phyloP scores from a whole-genome alignment of 768 basidiomycete species.

The Cystofilobasidium macerans region DNA sequence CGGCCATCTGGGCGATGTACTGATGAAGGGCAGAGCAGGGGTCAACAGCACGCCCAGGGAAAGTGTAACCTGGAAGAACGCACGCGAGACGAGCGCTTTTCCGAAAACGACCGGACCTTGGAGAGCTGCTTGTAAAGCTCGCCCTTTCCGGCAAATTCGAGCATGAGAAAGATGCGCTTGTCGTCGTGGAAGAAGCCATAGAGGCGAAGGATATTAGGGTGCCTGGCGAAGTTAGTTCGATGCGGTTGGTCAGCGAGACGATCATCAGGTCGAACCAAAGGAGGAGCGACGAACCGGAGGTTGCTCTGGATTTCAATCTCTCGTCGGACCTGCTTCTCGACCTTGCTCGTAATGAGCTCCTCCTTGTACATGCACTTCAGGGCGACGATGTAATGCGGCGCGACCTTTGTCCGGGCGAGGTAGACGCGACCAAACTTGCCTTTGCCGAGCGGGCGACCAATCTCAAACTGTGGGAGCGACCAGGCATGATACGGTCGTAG shows the following conservation, averaged over 20 bases:
- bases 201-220: conserved; percentile 84
- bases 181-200: conserved; percentile 98
- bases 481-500: conserved; percentile 46
- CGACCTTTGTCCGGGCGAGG: conserved; percentile 84
- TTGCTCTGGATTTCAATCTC: conserved; percentile 99
- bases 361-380: conserved; percentile 95
- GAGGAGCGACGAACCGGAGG: conserved; percentile 43
- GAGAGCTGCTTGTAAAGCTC: conserved; percentile 93
- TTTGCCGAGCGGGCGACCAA: conserved; percentile 92
- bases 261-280: background rate
- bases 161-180: conserved; percentile 93
- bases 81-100: conserved; percentile 62
- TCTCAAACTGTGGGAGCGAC: conserved; percentile 76
- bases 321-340: conserved; percentile 92
- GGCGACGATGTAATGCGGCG: conserved; percentile 85
- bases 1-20: conserved; percentile 97
- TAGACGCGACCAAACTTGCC: conserved; percentile 98
- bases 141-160: conserved; percentile 93
- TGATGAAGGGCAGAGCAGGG: conserved; percentile 35
- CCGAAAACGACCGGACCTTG: conserved; percentile 73
- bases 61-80: conserved; percentile 24
- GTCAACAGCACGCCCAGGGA: too few species aligned
- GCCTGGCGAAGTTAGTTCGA: conserved; percentile 45
- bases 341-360: conserved; percentile 78
- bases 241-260: background rate